Evolutionary conservation across 371 early-diverging fungal species (phyloP).

Genomic region (Basidiobolus meristosporus): DNA sequence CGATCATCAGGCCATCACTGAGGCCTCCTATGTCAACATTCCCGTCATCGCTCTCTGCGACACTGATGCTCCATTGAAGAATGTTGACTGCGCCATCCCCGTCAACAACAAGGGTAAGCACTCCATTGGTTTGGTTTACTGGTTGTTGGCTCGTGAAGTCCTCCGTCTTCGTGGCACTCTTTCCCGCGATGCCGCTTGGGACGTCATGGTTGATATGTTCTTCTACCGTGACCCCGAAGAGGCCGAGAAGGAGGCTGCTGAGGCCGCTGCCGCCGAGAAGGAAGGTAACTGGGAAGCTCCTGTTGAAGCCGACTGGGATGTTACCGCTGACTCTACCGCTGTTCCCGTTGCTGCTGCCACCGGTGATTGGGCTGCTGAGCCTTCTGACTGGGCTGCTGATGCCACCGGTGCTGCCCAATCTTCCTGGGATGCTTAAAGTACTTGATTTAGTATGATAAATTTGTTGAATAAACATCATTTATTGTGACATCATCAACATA

Average conservation of each 20-base stretch:
- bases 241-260: slow-evolving; percentile 67
- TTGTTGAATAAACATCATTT: too few species aligned
- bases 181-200: slow-evolving; percentile 68
- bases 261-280: slow-evolving; percentile 9
- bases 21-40: slow-evolving; percentile 98
- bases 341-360: too few species aligned
- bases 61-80: slow-evolving; percentile 84
- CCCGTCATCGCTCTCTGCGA: slow-evolving; percentile 98
- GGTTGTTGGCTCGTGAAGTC: slow-evolving; percentile 93
- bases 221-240: slow-evolving; percentile 94
- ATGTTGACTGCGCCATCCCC: slow-evolving; percentile 98
- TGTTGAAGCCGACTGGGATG: slow-evolving; percentile 5
- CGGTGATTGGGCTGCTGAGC: too few species aligned
- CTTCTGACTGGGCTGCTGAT: slow-evolving; percentile 1
- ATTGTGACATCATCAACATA: too few species aligned
- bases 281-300: too few species aligned
- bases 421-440: too few species aligned
- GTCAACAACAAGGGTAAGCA: slow-evolving; percentile 98
- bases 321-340: slow-evolving; percentile 8
- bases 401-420: background rate
- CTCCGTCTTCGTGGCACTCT: slow-evolving; percentile 91
- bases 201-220: slow-evolving; percentile 97
- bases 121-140: slow-evolving; percentile 94
- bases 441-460: too few species aligned
- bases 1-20: slow-evolving; percentile 97